Base-by-base conservation (phyloP, 176 grass and related monocot genomes). In the Paspalum notatum region DNA sequence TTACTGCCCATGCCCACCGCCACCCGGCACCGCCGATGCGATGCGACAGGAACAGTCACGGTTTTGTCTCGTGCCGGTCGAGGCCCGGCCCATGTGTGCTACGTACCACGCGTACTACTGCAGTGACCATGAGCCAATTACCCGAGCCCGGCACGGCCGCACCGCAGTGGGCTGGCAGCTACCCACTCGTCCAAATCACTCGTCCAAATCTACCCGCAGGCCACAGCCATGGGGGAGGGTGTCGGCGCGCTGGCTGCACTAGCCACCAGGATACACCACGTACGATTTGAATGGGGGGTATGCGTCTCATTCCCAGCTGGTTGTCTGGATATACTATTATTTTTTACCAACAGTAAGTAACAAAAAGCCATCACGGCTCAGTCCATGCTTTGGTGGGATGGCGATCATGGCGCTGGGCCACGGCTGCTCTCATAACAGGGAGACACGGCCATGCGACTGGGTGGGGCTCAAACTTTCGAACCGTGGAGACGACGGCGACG, bases 271-370 rank as follows among this genome's bases (percentile, higher is more conserved):
- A 9, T 24, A 77, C 75, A 77, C 16, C 43, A 47, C 61, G 27
- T 63, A 63, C 25, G 22, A 38, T 63, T 27, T 48, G 22, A 62
- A 47, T 47, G 3, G 41, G 74, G 15, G 3, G 2, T n/a, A 13
- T 14, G 15, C 41, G 2, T 11, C 56, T 12, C 18, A 10, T 12
- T 6, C 50, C 21, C 32, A 21, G 5, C 9, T 12, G 5, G 10
- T 15, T 56, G 32, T 11, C 51, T 13, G 51, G 50, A 39, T 52
- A 53, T 53, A 4, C 10, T 57, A 12, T 4, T 47, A 27, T 41
- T 26, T 80, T 42, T 43, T 59, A 80, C 10, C 61, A 76, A 5
- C 70, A 21, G 62, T 82, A 61, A 21, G 62, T 82, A 61, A 61
- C 7, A 43, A 43, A 7, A 4, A 1, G 7, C 42, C 42, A 43